These are phyloP conservation scores for Fusarium veterinarium DNA, from an alignment of 2,329 filamentous ascomycete species.

Conservation along the genomic window DNA sequence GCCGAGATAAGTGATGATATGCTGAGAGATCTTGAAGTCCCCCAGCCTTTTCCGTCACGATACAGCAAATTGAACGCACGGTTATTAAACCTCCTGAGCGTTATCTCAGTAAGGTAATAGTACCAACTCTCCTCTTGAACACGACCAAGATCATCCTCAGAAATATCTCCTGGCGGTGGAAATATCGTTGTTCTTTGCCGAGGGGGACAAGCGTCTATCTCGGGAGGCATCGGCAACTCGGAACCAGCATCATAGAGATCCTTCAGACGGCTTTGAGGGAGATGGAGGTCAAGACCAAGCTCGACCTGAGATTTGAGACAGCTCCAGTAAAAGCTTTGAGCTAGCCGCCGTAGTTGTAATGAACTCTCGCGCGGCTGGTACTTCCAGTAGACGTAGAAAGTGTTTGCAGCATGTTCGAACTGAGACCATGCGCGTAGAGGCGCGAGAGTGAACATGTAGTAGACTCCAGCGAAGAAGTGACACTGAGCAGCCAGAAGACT, in stretches of 20 bases:
- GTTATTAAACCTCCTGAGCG: neutral
- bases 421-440: neutral
- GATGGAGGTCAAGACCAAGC: neutral
- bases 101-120: neutral
- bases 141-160: neutral
- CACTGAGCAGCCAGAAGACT: neutral
- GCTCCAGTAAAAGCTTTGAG: neutral
- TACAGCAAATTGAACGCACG: neutral
- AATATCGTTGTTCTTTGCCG: neutral
- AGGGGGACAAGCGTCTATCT: neutral
- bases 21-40: neutral
- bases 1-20: neutral
- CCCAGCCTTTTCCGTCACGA: neutral
- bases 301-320: neutral
- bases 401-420: neutral
- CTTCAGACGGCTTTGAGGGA: neutral
- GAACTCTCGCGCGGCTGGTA: neutral
- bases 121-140: neutral
- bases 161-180: accelerated
- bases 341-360: neutral
- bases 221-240: neutral
- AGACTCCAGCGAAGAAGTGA: neutral
- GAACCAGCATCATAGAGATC: neutral
- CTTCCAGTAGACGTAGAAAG: neutral
- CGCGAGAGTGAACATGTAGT: neutral